These are phyloP conservation scores for Singerocomus rubriflavus DNA, from an alignment of 1,284 basidiomycete genomes.

Conservation along the genomic window DNA sequence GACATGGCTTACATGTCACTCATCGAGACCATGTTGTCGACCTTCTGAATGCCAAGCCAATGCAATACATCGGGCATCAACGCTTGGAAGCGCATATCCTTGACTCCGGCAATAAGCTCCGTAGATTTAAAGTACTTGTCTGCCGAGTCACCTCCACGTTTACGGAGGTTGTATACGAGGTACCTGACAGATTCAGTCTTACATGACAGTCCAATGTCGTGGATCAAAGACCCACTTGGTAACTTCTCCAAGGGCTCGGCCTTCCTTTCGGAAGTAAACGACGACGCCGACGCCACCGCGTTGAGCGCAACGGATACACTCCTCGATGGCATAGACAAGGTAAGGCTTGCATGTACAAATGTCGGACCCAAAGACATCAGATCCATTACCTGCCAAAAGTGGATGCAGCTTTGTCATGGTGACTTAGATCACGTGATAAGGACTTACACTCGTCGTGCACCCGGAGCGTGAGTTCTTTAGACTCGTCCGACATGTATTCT, in stretches of 20 bases:
- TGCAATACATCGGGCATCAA: constrained; percentile 96
- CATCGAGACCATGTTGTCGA: constrained; percentile 92
- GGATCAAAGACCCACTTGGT: constrained; percentile 58
- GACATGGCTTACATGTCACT: constrained; percentile 65
- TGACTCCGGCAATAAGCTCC: constrained; percentile 90
- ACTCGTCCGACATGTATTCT: constrained; percentile 72
- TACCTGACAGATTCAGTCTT: constrained; percentile 45
- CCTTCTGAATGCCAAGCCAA: constrained; percentile 89
- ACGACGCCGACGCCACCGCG: constrained; percentile 89
- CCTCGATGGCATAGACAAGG: constrained; percentile 89
- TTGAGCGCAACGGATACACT: constrained; percentile 86
- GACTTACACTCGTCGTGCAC: constrained; percentile 90
- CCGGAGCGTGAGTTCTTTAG: constrained; percentile 86
- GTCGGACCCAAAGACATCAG: constrained; percentile 88
- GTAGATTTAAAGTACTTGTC: constrained; percentile 95
- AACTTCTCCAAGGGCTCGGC: constrained; percentile 89
- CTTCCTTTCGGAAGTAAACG: constrained; percentile 95
- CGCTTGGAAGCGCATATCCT: constrained; percentile 94
- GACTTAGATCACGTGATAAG: constrained; percentile 19
- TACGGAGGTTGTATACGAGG: constrained; percentile 93
- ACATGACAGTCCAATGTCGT: background rate
- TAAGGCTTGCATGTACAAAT: constrained; percentile 97
- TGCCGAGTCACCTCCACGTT: constrained; percentile 90
- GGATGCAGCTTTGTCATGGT: background rate
- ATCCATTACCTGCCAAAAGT: constrained; percentile 61